Percentiles rank a stretch among this genome's conserved stretches.
Conservation (phyloP, 2,329 filamentous ascomycete species). For the Remersonia thermophila region DNA sequence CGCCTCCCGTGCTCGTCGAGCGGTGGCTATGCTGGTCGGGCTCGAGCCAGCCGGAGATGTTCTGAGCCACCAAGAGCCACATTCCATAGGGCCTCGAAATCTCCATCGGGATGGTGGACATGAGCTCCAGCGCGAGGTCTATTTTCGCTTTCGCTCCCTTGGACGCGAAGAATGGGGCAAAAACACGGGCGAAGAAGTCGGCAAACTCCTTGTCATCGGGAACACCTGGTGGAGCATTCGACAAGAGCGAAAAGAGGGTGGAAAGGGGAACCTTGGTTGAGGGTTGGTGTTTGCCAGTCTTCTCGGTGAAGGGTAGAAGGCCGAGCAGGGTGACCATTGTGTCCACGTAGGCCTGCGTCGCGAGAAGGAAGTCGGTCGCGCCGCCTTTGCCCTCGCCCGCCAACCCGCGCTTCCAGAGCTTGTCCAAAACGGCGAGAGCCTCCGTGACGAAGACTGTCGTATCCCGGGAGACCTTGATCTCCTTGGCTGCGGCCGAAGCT, state of each 20-base stretch:
- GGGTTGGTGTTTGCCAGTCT: constrained; percentile 37
- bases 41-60: constrained; percentile 32
- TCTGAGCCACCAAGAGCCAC: constrained; percentile 39
- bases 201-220: constrained; percentile 34
- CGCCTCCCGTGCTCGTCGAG: constrained; percentile 27
- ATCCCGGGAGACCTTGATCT: constrained; percentile 79
- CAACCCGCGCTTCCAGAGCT: constrained; percentile 51
- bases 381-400: constrained; percentile 26
- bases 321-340: constrained; percentile 41
- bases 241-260: constrained; percentile 52
- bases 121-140: constrained; percentile 38
- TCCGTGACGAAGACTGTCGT: constrained; percentile 67
- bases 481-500: constrained; percentile 61
- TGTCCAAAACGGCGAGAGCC: constrained; percentile 55
- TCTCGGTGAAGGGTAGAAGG: constrained; percentile 50
- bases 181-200: constrained; percentile 36
- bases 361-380: constrained; percentile 40
- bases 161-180: constrained; percentile 47
- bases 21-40: constrained; percentile 26
- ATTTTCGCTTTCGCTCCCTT: constrained; percentile 32
- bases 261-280: constrained; percentile 48
- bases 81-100: constrained; percentile 33
- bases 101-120: constrained; percentile 36
- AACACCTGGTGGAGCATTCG: constrained; percentile 34
- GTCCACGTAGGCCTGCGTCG: constrained; percentile 38